Evolutionary conservation across 2,329 filamentous ascomycete species (phyloP).

Genomic region (Aquanectria penicillioides): DNA sequence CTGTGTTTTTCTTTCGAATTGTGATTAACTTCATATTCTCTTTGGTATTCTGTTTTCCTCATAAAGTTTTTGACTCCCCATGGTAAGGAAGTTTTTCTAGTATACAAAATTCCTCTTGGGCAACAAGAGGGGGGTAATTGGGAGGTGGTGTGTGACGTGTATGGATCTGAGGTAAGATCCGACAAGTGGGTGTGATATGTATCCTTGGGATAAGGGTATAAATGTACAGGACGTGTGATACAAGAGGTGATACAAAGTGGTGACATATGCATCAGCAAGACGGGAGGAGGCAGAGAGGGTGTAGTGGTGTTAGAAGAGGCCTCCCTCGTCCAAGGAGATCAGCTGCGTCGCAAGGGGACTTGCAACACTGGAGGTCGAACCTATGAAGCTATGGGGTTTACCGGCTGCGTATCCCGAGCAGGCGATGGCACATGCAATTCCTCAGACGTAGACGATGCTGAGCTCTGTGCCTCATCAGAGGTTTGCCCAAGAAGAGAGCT

Average conservation of each 20-base stretch:
- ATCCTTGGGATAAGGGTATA: conserved; percentile 1
- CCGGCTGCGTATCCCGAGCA: not conserved
- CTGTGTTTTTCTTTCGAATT: not conserved
- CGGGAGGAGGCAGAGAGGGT: not conserved
- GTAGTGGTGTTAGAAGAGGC: not conserved
- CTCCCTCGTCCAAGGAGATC: not conserved
- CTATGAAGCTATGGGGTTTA: not conserved
- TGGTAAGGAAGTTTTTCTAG: conserved; percentile 6
- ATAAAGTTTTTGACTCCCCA: not conserved
- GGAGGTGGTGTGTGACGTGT: conserved; percentile 2
- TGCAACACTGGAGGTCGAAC: not conserved
- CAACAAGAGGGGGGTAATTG: not conserved
- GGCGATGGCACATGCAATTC: too few species aligned
- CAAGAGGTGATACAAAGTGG: conserved; percentile 3
- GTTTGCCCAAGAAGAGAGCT: not conserved
- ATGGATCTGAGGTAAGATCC: conserved; percentile 17
- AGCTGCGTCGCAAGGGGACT: not conserved
- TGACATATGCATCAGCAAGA: not conserved
- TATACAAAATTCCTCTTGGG: conserved; percentile 25
- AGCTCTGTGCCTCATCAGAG: not conserved
- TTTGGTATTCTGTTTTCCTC: not conserved
- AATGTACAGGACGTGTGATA: conserved; percentile 25
- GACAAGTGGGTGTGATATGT: not conserved
- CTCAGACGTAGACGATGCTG: not conserved
- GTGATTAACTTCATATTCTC: too few species aligned